phyloP scores from a whole-genome alignment of 805 yeast genomes.

The Candida bentonensis region DNA sequence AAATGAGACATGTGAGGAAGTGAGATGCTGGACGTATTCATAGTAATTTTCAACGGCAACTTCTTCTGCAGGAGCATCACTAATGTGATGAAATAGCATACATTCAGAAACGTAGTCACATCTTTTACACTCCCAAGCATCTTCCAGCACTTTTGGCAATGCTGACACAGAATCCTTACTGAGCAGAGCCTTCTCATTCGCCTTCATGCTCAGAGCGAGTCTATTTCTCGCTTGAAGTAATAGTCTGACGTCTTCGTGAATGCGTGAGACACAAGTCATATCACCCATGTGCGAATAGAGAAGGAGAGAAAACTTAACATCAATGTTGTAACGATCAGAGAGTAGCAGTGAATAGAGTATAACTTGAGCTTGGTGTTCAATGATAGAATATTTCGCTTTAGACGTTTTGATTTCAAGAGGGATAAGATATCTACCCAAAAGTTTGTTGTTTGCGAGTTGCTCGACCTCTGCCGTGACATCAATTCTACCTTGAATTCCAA shows the following conservation, averaged over 20 bases:
- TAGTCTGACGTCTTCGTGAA: slow-evolving; percentile 44
- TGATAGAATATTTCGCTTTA: slow-evolving; percentile 27
- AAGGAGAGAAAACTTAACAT: slow-evolving; percentile 48
- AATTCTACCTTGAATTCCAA: slow-evolving; percentile 77
- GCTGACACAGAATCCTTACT: not conserved
- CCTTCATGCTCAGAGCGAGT: slow-evolving; percentile 43
- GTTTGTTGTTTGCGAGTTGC: slow-evolving; percentile 21
- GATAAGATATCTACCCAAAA: slow-evolving; percentile 35
- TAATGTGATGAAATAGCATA: slow-evolving; percentile 41
- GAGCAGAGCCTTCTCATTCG: not conserved
- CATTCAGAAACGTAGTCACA: slow-evolving; percentile 47
- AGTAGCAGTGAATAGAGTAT: slow-evolving; percentile 65
- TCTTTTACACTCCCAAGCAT: slow-evolving; percentile 25
- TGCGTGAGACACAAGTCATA: slow-evolving; percentile 39
- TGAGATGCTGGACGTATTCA: slow-evolving; percentile 36
- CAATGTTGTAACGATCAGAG: slow-evolving; percentile 64
- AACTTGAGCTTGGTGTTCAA: slow-evolving; percentile 76
- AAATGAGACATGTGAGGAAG: slow-evolving; percentile 35
- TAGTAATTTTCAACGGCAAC: slow-evolving; percentile 40
- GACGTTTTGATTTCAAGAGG: slow-evolving; percentile 94
- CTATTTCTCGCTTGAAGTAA: slow-evolving; percentile 61
- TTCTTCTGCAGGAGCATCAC: slow-evolving; percentile 44
- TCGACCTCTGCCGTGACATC: slow-evolving; percentile 73
- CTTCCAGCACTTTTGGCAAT: slow-evolving; percentile 6
- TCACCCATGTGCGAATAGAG: slow-evolving; percentile 56